Evolutionary conservation across 73 alveolate species (phyloP), one percentile per base, ranked within the genome.

Genomic region (Paramecium biaurelia): DNA sequence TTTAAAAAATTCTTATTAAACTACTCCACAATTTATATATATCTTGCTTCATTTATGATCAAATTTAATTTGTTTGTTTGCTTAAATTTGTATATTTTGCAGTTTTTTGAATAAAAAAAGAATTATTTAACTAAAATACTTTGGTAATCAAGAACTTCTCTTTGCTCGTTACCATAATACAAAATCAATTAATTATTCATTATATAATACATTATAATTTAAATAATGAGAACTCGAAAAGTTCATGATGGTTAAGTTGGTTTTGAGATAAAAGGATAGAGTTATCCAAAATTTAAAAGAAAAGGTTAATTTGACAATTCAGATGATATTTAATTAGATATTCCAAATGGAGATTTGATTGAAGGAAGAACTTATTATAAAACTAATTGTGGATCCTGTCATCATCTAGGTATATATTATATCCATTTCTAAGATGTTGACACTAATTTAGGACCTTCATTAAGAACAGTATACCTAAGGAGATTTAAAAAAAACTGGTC

Each of bases 401-500:
- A 63, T 63, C 45, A 63, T 30, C 26, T 63, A 30, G 84, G 84
- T 63, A 15, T 53, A 7, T n/a, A 20, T 8, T 0, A 23, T 6
- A 3, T 1, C 9, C 0, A 18, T 1, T 18, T 63, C 6, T 34
- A 10, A 74, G 87, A 74, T 37, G 34, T 41, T 2, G 26, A 28
- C 2, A 37, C 57, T 5, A 23, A 28, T n/a, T 21, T 74, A 37
- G 87, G 87, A 11, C 87, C 87, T 14, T 32, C 87, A 10, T 37
- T 74, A 20, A 74, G 87, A 41, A 74, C 87, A 5, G 87, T 74
- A 8, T 74, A 74, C 12, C n/a, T 74, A 41, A 74, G 87, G n/a
- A 74, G 58, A 37, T 37, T 34, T 14, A 41, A 68, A 37, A 37
- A 15, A n/a, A 74, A 28, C 18, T 37, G 45, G 58, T 37, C 34